These are phyloP conservation scores for Mycosphaerella sp. DNA, from an alignment of 2,329 filamentous ascomycete species.

Conservation along the genomic window DNA sequence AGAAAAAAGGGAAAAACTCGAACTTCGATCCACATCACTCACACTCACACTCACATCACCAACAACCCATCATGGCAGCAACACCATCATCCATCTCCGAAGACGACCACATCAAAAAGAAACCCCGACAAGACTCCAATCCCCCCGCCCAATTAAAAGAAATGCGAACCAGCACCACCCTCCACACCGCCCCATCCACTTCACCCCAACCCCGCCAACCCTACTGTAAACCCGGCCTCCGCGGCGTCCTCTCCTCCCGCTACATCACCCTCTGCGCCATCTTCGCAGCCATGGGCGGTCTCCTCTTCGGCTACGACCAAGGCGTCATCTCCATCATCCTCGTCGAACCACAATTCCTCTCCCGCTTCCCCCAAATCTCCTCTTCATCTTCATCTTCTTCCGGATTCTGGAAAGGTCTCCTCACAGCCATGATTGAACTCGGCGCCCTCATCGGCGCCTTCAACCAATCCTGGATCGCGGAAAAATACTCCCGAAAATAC, in stretches of 20 bases:
- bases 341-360: conserved; percentile 42
- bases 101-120: conserved; percentile 1
- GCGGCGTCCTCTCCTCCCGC: conserved; percentile 43
- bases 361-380: conserved; percentile 33
- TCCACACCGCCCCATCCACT: not conserved
- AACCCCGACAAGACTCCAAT: conserved; percentile 1
- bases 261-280: conserved; percentile 49
- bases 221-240: conserved; percentile 33
- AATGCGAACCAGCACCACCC: not conserved
- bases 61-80: not conserved
- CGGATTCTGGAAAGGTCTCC: conserved; percentile 62
- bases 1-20: not conserved
- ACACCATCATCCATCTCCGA: not conserved
- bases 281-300: conserved; percentile 41
- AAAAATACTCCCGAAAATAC: conserved; percentile 41
- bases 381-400: conserved; percentile 39
- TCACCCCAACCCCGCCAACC: conserved; percentile 8
- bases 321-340: conserved; percentile 37
- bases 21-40: conserved; percentile 1
- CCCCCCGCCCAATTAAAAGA: conserved; percentile 1
- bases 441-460: conserved; percentile 36
- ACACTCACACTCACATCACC: not conserved
- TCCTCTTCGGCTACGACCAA: conserved; percentile 41
- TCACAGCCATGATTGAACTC: conserved; percentile 42
- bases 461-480: conserved; percentile 35